phyloP scores from a whole-genome alignment of 1,284 basidiomycete species.

The Ganoderma multipileum region DNA sequence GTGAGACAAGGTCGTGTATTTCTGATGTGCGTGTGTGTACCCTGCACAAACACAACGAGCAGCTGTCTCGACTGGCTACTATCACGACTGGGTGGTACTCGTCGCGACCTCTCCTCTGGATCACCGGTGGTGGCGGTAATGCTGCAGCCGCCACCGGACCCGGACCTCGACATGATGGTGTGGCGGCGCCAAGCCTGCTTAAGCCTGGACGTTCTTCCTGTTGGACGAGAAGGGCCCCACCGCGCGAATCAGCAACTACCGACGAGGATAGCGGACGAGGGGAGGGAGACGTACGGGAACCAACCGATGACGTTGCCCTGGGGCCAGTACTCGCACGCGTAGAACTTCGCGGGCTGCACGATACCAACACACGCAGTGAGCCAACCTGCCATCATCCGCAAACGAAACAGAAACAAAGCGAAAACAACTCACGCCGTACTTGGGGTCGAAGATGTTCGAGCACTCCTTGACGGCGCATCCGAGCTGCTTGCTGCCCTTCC shows the following conservation, averaged over 20 bases:
- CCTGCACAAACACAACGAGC: neutral
- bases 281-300: conserved; percentile 57
- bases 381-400: no score
- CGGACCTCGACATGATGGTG: neutral
- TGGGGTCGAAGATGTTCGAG: neutral
- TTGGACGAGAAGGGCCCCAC: neutral
- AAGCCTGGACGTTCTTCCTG: neutral
- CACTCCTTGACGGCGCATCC: no score
- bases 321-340: conserved; percentile 72
- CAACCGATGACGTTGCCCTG: conserved; percentile 68
- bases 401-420: no score
- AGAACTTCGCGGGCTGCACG: conserved; percentile 56
- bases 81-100: neutral
- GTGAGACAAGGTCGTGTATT: neutral
- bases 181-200: neutral
- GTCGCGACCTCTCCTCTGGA: neutral
- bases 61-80: neutral
- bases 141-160: neutral
- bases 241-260: neutral
- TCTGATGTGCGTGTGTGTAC: neutral
- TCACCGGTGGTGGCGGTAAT: neutral
- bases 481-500: no score
- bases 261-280: neutral
- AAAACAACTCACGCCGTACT: conserved; percentile 53
- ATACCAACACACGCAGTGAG: no score